These are phyloP conservation scores for Echinosophora koreensis DNA, from an alignment of 306 rosid genomes.

Conservation along the genomic window DNA sequence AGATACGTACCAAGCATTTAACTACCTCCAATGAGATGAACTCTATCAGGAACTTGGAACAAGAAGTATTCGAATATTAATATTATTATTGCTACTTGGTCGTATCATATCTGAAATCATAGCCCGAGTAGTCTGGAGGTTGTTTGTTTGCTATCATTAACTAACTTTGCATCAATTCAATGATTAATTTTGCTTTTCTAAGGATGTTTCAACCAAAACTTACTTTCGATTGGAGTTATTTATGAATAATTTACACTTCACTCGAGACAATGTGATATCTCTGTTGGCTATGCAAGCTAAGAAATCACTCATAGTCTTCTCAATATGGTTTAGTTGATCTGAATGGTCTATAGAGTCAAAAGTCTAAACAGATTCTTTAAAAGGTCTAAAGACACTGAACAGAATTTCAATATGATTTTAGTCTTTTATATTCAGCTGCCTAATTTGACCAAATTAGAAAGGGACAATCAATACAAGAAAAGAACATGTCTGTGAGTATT, in stretches of 20 bases:
- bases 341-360: slow-evolving; percentile 14
- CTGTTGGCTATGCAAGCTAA: slow-evolving; percentile 4
- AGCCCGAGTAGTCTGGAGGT: background rate
- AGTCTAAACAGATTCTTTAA: background rate
- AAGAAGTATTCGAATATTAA: background rate
- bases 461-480: too few species aligned
- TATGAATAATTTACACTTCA: slow-evolving; percentile 4
- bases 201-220: slow-evolving; percentile 44
- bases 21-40: slow-evolving; percentile 34
- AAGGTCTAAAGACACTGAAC: background rate
- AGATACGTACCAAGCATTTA: too few species aligned
- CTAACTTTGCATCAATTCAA: slow-evolving; percentile 34
- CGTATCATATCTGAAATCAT: slow-evolving; percentile 24
- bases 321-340: slow-evolving; percentile 36
- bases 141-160: slow-evolving; percentile 21
- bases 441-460: slow-evolving; percentile 44
- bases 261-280: slow-evolving; percentile 4
- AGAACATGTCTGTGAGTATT: too few species aligned
- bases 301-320: slow-evolving; percentile 34
- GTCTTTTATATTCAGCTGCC: slow-evolving; percentile 36
- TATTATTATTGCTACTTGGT: background rate
- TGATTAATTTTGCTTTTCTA: slow-evolving; percentile 33
- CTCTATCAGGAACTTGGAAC: slow-evolving; percentile 1
- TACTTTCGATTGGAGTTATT: slow-evolving; percentile 37
- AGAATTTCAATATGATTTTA: slow-evolving; percentile 34